Conservation (phyloP, 495 filamentous ascomycete species). For the Penicillium mononematosum region DNA sequence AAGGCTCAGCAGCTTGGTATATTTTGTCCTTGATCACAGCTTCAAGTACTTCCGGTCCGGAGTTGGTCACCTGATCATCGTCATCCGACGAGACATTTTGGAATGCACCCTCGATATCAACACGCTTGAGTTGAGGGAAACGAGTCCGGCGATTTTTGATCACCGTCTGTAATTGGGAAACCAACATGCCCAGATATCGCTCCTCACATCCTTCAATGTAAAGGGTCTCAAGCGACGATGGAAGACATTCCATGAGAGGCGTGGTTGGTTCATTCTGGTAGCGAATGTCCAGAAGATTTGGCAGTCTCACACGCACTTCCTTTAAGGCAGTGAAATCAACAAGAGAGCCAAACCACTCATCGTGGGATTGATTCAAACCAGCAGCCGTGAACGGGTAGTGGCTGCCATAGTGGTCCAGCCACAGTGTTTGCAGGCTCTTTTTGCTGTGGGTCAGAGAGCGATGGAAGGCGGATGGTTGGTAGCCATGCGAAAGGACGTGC, state of each 20-base stretch:
- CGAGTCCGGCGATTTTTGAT: constrained; percentile 23
- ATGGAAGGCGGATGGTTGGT: constrained; percentile 31
- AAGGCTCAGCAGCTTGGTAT: constrained; percentile 27
- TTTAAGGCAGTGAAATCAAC: constrained; percentile 31
- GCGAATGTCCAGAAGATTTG: constrained; percentile 36
- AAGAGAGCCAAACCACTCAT: constrained; percentile 37
- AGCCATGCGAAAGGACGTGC: constrained; percentile 28
- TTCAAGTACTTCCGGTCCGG: constrained; percentile 1
- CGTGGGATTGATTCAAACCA: constrained; percentile 35
- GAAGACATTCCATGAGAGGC: constrained; percentile 29
- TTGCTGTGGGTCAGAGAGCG: constrained; percentile 30
- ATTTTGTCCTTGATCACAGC: constrained; percentile 27
- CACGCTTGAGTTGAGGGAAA: constrained; percentile 17
- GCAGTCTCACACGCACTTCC: constrained; percentile 37
- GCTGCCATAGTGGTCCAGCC: constrained; percentile 35
- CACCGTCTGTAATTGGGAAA: constrained; percentile 28
- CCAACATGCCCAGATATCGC: constrained; percentile 28
- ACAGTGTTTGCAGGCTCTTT: constrained; percentile 30
- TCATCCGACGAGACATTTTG: constrained; percentile 21
- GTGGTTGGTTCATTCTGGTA: constrained; percentile 27
- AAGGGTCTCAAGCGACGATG: constrained; percentile 31
- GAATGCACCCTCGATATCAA: constrained; percentile 39
- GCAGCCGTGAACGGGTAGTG: constrained; percentile 35
- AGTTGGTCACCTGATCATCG: background rate
- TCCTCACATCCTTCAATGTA: constrained; percentile 37